A percentile compares a stretch with the other conserved stretches of the same genome.
These are phyloP conservation scores for Talaromyces liani DNA, from an alignment of 495 filamentous ascomycete genomes.

Conservation along the genomic window DNA sequence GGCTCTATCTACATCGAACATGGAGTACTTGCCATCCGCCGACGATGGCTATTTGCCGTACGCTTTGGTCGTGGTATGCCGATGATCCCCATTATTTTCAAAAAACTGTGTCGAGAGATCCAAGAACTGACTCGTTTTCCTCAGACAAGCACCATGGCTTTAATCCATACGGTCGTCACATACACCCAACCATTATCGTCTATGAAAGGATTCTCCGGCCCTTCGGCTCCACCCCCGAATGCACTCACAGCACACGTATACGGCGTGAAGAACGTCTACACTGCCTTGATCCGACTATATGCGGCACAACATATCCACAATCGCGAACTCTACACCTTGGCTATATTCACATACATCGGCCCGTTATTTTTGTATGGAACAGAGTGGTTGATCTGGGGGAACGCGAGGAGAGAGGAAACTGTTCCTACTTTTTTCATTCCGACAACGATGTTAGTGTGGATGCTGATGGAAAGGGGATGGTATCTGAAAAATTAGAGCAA, in stretches of 20 bases:
- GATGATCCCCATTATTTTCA: background rate
- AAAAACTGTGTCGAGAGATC: background rate
- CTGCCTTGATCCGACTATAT: constrained; percentile 21
- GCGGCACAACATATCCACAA: constrained; percentile 25
- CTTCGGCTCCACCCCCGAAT: constrained; percentile 16
- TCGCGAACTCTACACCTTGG: constrained; percentile 22
- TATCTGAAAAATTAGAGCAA: constrained; percentile 11
- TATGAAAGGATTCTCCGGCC: constrained; percentile 20
- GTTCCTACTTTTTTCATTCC: constrained; percentile 13
- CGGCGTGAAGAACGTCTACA: constrained; percentile 26
- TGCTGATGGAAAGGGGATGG: constrained; percentile 21
- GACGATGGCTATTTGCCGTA: background rate
- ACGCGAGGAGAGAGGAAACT: constrained; percentile 16
- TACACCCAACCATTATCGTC: constrained; percentile 15
- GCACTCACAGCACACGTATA: constrained; percentile 23
- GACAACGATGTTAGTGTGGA: constrained; percentile 18
- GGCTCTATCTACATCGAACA: background rate
- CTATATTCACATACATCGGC: constrained; percentile 19
- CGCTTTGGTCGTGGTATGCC: background rate
- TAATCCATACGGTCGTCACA: constrained; percentile 18
- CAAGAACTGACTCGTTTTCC: background rate
- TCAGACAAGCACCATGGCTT: constrained; percentile 11
- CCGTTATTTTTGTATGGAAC: constrained; percentile 19
- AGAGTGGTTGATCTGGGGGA: constrained; percentile 20
- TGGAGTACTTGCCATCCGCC: background rate